Conservation (phyloP, 768 basidiomycete species). For the Floccularia luteovirens region DNA sequence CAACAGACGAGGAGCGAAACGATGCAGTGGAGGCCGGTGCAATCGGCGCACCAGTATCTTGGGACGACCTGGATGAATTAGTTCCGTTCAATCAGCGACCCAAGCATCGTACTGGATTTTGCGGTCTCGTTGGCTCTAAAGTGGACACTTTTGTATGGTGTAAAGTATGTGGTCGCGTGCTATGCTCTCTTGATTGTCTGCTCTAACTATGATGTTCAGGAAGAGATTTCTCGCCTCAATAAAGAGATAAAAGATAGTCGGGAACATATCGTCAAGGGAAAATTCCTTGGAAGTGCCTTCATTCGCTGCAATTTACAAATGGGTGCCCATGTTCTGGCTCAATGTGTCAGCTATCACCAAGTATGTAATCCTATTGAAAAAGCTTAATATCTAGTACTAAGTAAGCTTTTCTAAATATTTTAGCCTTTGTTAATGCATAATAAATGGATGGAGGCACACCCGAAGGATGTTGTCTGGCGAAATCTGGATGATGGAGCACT, state of each 20-base stretch:
- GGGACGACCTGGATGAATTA: constrained; percentile 39
- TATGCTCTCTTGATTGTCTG: background rate
- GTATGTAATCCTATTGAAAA: constrained; percentile 14
- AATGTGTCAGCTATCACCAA: constrained; percentile 48
- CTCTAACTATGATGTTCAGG: constrained; percentile 17
- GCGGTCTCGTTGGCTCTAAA: constrained; percentile 48
- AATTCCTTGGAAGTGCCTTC: constrained; percentile 50
- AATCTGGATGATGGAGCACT: constrained; percentile 45
- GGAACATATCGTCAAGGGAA: constrained; percentile 27
- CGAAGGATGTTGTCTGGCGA: constrained; percentile 50
- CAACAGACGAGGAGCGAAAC: constrained; percentile 21
- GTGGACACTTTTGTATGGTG: constrained; percentile 65
- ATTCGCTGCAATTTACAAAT: constrained; percentile 67
- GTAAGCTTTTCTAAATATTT: too few species aligned
- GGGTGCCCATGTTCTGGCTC: constrained; percentile 64
- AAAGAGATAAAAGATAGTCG: constrained; percentile 31
- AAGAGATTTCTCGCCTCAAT: constrained; percentile 45
- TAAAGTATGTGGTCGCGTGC: constrained; percentile 25
- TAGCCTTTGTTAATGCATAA: constrained; percentile 51
- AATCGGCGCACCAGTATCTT: constrained; percentile 15
- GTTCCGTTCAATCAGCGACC: constrained; percentile 45
- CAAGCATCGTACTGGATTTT: constrained; percentile 37
- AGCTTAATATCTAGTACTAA: constrained; percentile 1
- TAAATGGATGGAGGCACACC: constrained; percentile 51
- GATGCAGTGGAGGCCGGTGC: constrained; percentile 7